Evolutionary conservation across 164 flowering plant species (phyloP), one percentile per base, ranked within the genome.

Genomic region (Stephania cephalantha): DNA sequence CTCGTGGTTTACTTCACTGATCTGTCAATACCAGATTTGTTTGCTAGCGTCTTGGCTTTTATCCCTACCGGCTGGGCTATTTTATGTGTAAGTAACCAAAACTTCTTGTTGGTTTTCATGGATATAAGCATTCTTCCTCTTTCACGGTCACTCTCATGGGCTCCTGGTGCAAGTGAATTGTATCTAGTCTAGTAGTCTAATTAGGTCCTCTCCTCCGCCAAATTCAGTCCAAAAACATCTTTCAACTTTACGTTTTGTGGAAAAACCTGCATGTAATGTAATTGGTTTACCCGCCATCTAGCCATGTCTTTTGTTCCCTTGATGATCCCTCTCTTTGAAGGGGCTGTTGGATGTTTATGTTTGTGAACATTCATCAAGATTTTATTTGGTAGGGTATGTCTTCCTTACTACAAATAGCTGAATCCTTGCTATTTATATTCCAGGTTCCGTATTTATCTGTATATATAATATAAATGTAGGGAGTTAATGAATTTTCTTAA

Each of bases 1-100:
- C 87, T 96, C 46, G 83, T 88, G 44, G 86, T 96, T 50, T 78
- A 61, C 25, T 86, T 94, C 50, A 90, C 97, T 5, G 12, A 75
- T 18, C 85, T 96, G 68, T 81, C 97, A n/a, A 79, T 96, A 13
- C 25, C 89, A 1, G 99, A 96, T 82, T 75, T 96, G 71, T 91
- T 96, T 79, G 99, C 99, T 11, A 82, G 99, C 83, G 66, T 92
- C 73, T 92, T 96, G 53, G 98, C 93, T 53, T 94, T 91, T 80
- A 82, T 96, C 76, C 90, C 99, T 20, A 94, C 99, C 45, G 99
- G 99, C 67, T 96, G 99, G 99, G 76, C 76, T 73, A 85, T 95
- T 72, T 68, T 95, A 42, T 90, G 82, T 81, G 99, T 95, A 91
- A 89, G 99, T 87, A 4, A 46, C 70, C n/a, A 45, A 63, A 35